Base-by-base conservation (phyloP, 2,329 filamentous ascomycete genomes). In the Calycina herbarum region DNA sequence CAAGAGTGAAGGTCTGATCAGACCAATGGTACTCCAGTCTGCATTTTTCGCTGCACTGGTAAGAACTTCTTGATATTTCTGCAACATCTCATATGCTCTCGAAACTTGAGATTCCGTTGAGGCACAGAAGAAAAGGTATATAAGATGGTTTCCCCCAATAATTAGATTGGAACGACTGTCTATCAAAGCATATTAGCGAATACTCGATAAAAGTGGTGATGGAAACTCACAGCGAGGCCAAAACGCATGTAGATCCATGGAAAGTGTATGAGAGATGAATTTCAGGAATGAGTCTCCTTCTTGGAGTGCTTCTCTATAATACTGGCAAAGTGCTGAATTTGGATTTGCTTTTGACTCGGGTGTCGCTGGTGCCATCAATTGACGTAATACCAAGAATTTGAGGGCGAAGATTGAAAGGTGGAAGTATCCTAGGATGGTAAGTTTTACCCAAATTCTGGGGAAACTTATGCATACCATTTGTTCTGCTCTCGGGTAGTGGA, bases 91-190 rank as follows among this genome's bases (percentile, higher is more conserved):
- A 48, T 70, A 69, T 5, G 64, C 63, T 13, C 66, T 64, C 2
- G 65, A 57, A 3, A 69, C 69, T 29, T 69, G 66, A 5, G 15
- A 24, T 56, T 68, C 64, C 3, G 67, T 70, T 6, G 79, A 77
- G 0, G 80, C 80, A 3, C 81, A 73, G 1, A 83, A 74, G 59
- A 83, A 83, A 0, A 83, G 75, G 66, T 82, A 82, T 31, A 82
- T 80, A 59, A 83, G 74, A 61, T 82, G 82, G 68, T 83, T 82
- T 17, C 80, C 80, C 45, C 79, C 80, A 0, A 82, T 73, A 3
- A 82, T 81, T 0, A 83, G 72, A 64, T 83, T 80, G 7, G 79
- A 81, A 15, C 81, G 77, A 20, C 74, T 74, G 61, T 70, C 66
- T 70, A 33, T 17, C 5, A 5, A 17, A 38, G 10, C 27, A 24